Conservation (phyloP, 208 protist species). For the Trypanosoma avium region DNA sequence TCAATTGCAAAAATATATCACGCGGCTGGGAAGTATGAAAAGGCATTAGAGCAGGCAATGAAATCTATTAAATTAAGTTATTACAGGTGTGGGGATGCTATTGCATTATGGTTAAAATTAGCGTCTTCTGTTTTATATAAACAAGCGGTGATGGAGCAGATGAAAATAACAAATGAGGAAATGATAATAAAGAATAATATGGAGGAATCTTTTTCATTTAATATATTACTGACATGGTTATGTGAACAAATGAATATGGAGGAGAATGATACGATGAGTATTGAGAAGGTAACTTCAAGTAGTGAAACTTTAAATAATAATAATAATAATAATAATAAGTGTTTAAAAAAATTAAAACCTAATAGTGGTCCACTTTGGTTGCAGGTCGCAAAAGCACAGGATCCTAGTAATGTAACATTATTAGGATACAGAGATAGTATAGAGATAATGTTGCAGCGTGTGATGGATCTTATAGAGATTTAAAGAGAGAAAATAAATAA, state of each 20-base stretch:
- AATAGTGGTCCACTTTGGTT: constrained; percentile 70
- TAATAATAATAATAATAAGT: not conserved
- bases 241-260: constrained; percentile 19
- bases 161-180: constrained; percentile 20
- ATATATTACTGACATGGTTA: constrained; percentile 15
- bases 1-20: constrained; percentile 77
- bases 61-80: constrained; percentile 55
- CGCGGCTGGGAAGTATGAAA: constrained; percentile 44
- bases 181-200: constrained; percentile 12
- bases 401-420: constrained; percentile 69
- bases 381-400: constrained; percentile 42
- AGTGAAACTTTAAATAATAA: not conserved
- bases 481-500: constrained; percentile 7
- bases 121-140: constrained; percentile 34
- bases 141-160: not conserved
- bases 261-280: no score
- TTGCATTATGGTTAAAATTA: constrained; percentile 72
- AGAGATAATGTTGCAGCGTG: constrained; percentile 59
- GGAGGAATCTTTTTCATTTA: constrained; percentile 3
- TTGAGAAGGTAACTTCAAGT: not conserved
- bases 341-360: constrained; percentile 14
- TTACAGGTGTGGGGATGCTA: constrained; percentile 51
- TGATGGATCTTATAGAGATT: constrained; percentile 42
- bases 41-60: constrained; percentile 59
- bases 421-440: constrained; percentile 61